Percentiles rank a stretch among this genome's conserved stretches.
Conservation (phyloP, 2,329 filamentous ascomycete species). For the Mollisiaceae sp. region DNA sequence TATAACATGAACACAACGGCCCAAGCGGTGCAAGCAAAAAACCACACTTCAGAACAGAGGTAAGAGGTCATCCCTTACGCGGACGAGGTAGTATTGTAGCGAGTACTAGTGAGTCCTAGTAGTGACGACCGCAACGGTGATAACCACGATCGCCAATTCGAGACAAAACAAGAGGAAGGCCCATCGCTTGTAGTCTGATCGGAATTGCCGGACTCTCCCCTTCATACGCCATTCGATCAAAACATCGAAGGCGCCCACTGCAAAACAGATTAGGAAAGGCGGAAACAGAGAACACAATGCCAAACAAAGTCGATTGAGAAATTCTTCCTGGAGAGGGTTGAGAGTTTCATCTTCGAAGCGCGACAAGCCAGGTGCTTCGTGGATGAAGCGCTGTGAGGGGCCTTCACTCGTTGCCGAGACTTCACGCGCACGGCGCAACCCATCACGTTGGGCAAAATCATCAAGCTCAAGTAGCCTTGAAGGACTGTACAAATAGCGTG, state of each 20-base stretch:
- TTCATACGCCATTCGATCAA: conserved; percentile 36
- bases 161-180: conserved; percentile 27
- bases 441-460: conserved; percentile 32
- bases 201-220: conserved; percentile 34
- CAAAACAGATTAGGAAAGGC: conserved; percentile 37
- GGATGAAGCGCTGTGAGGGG: conserved; percentile 23
- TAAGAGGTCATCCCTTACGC: too few species aligned
- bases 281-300: conserved; percentile 37
- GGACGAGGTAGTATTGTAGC: neutral
- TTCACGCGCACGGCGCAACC: conserved; percentile 12
- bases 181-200: conserved; percentile 34
- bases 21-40: too few species aligned
- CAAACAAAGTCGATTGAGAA: conserved; percentile 35
- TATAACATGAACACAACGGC: too few species aligned
- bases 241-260: conserved; percentile 35
- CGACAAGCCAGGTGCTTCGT: conserved; percentile 6
- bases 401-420: conserved; percentile 12
- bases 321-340: conserved; percentile 12
- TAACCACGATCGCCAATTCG: neutral
- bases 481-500: conserved; percentile 37
- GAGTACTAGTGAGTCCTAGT: too few species aligned
- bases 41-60: too few species aligned
- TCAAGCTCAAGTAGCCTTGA: conserved; percentile 26
- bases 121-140: neutral
- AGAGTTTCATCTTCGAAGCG: neutral